phyloP scores from a whole-genome alignment of 2,329 filamentous ascomycete genomes.

The Ophiostoma australiae region DNA sequence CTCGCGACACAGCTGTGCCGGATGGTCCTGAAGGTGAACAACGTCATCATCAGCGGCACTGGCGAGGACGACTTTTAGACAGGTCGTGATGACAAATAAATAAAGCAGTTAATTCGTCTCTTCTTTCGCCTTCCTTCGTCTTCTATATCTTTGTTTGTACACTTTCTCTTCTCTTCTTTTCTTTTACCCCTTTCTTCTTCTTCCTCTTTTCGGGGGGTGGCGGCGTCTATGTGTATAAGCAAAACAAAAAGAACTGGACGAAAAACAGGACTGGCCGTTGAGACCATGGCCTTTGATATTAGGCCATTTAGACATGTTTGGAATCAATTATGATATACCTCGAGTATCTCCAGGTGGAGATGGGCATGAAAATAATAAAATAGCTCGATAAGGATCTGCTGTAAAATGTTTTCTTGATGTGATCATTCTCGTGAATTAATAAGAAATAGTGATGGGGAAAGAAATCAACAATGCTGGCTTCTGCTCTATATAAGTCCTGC shows the following conservation, averaged over 20 bases:
- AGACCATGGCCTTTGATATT: not conserved
- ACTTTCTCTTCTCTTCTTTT: not conserved
- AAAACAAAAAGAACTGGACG: not conserved
- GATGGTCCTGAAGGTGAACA: slow-evolving; percentile 97
- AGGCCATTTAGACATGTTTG: not conserved
- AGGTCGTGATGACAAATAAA: not conserved
- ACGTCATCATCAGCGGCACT: slow-evolving; percentile 84
- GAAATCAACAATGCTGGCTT: not conserved
- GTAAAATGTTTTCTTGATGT: not conserved
- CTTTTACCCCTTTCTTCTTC: slow-evolving; percentile 2
- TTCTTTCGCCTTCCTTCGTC: not conserved
- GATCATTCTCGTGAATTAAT: not conserved
- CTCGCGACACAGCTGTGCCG: slow-evolving; percentile 95
- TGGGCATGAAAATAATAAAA: not conserved
- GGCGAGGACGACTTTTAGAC: slow-evolving; percentile 80
- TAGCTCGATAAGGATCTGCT: not conserved
- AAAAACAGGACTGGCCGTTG: not conserved
- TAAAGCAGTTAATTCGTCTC: not conserved
- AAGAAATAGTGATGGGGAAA: not conserved
- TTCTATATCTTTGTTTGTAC: not conserved
- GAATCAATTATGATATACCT: not conserved
- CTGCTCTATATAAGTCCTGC: not conserved
- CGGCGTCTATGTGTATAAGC: slow-evolving; percentile 12
- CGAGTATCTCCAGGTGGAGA: slow-evolving; percentile 4
- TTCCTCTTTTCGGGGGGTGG: not conserved